Evolutionary conservation across 106 monocot species (phyloP).

Genomic region (Narthecium ossifragum): DNA sequence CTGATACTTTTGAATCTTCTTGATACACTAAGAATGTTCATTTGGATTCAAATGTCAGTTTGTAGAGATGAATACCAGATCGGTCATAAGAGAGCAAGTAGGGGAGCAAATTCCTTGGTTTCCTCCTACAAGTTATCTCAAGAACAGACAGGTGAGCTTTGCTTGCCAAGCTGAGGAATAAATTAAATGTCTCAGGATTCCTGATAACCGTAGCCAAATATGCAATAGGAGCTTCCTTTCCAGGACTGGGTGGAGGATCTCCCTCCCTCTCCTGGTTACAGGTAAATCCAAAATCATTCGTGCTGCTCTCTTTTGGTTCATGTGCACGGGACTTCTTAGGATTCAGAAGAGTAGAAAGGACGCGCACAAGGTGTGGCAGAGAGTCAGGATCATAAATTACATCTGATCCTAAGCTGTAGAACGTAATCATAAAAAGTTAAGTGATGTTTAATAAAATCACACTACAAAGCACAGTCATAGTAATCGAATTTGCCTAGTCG

Average conservation of each 20-base stretch:
- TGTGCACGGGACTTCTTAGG: background rate
- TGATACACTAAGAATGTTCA: no score
- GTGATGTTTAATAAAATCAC: no score
- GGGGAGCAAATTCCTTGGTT: constrained; percentile 55
- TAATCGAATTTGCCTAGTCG: no score
- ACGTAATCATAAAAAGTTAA: no score
- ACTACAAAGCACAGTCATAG: no score
- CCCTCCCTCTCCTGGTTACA: background rate
- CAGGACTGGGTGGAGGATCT: background rate
- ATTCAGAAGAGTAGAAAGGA: constrained; percentile 54
- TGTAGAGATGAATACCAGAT: constrained; percentile 41
- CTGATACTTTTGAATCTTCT: no score
- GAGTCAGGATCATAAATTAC: constrained; percentile 80
- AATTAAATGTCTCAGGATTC: constrained; percentile 58
- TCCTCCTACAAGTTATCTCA: constrained; percentile 40
- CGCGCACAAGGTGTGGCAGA: constrained; percentile 66
- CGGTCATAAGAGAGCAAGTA: constrained; percentile 84
- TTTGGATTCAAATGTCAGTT: constrained; percentile 21
- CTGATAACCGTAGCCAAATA: constrained; percentile 81
- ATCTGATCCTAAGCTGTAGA: constrained; percentile 83
- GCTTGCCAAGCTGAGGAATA: constrained; percentile 40
- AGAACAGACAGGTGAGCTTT: constrained; percentile 41
- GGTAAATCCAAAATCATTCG: background rate
- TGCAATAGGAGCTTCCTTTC: constrained; percentile 32
- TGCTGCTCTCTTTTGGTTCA: background rate